Evolutionary conservation across 306 rosid genomes (phyloP), one percentile per base, ranked within the genome.

Genomic region (Prinsepia uniflora): DNA sequence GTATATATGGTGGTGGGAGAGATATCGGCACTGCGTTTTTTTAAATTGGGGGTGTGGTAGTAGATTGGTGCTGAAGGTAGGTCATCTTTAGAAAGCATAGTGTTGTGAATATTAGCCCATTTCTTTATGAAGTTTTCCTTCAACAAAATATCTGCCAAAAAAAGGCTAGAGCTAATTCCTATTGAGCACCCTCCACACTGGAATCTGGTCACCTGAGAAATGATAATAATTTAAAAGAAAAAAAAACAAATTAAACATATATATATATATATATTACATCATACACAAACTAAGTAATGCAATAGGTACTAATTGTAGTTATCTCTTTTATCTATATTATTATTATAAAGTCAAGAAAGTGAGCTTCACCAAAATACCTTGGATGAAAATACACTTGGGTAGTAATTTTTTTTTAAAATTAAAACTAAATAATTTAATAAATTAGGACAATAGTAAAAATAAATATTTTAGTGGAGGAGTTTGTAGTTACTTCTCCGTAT

Each of bases 81-180:
- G 39, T 65, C 63, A 19, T 73, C 45, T 39, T 70, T 41, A 4
- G 58, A 14, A 20, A 67, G 9, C 41, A 75, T 53, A 0, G 43
- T 73, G 4, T 44, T 75, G 86, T 89, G 88, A 56, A 81, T 86
- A 7, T 81, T 42, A 49, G 81, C 74, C 96, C 96, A 89, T 81
- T 69, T 79, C 44, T 74, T 72, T 10, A 89, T 84, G 69, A 86
- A 82, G 10, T 78, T 75, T 7, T 81, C 84, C n/a, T 64, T 61
- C 34, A 84, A 19, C 13, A 84, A 69, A 64, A 68, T 49, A 34
- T 89, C 96, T 45, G 81, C 85, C 61, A 89, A 52, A 5, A 89
- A 73, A 46, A 89, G 72, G 72, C 90, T 89, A 70, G 90, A 89
- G 41, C 90, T 84, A 12, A 89, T 89, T 39, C 96, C 96, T 20